phyloP scores from a whole-genome alignment of 163 green algal species.

The Scenedesmus sp. region DNA sequence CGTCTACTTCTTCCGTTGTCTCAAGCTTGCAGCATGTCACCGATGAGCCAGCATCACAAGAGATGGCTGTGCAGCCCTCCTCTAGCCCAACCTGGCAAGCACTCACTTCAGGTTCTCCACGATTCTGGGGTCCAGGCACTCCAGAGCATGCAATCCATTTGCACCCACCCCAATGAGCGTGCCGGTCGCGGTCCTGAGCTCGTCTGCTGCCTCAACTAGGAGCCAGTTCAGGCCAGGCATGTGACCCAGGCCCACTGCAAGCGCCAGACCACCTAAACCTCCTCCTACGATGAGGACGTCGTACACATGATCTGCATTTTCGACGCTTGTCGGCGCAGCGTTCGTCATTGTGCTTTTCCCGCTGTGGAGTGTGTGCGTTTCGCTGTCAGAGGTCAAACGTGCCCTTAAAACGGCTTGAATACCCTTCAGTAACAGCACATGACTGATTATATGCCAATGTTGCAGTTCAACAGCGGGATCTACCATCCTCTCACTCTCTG shows the following conservation, averaged over 20 bases:
- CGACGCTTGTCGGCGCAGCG: neutral
- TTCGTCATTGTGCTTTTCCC: neutral
- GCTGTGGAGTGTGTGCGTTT: neutral
- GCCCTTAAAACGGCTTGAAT: too few species aligned
- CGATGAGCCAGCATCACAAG: neutral
- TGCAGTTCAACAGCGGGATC: neutral
- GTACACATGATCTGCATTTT: neutral
- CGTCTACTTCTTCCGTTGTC: too few species aligned
- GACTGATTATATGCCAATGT: neutral
- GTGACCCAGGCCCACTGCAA: constrained; percentile 35
- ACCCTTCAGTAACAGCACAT: neutral
- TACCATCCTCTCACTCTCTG: constrained; percentile 25
- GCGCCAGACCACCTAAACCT: constrained; percentile 57
- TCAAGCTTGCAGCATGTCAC: too few species aligned
- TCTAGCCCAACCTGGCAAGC: neutral
- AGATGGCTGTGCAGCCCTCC: too few species aligned
- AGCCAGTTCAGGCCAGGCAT: constrained; percentile 2
- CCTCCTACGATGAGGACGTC: constrained; percentile 53
- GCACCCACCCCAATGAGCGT: constrained; percentile 44
- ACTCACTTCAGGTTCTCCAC: constrained; percentile 13
- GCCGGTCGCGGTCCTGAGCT: constrained; percentile 46
- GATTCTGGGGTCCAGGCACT: constrained; percentile 6
- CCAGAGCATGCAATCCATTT: constrained; percentile 33
- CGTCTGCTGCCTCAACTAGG: constrained; percentile 37
- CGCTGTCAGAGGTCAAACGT: neutral